Base-by-base conservation (phyloP, 2,329 filamentous ascomycete species). In the Penicillium sp. region DNA sequence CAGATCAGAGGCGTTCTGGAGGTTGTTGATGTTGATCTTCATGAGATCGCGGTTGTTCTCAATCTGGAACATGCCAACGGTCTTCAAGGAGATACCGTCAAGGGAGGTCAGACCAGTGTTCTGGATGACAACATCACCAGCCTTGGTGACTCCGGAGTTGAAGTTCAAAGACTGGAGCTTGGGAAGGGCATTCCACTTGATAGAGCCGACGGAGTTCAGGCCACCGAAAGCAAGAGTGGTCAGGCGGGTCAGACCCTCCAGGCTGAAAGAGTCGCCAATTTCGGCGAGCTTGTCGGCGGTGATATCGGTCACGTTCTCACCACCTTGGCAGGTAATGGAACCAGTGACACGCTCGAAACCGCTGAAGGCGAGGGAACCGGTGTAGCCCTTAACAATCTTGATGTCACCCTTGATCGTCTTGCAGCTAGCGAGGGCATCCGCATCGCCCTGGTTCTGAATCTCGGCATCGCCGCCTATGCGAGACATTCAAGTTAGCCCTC, bases 1-100 rank as follows among this genome's bases (percentile, higher is more conserved):
- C 40, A 77, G 70, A 48, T 80, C 76, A 56, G 79, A 85, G 61
- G 95, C 80, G 73, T 87, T 91, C 68, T 78, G 78, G 50, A 97
- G 78, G 66, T 86, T 80, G 70, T 90, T 87, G 57, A 75, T 70
- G 66, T 81, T 80, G 75, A 94, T 87, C 52, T 76, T 77, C 66
- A 80, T 81, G 60, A 98, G 79, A 66, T 85, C 84, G 53, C 75
- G 75, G 82, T 97, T 97, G 84, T 95, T 95, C 80, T 88, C 85
- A 72, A 98, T 85, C 69, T 87, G 77, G 67, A 98, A 81, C 57
- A 75, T 77, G 48, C 81, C 78, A 46, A 89, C 84, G n/a, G 79
- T 78, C 55, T 81, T 72, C 55, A 97, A 78, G 67, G 89, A 86
- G 68, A 98, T 86, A 65, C 89, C 90, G 57, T 84, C 77, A 51